Evolutionary conservation across 306 rosid species (phyloP).

Genomic region (Prunus salicina): DNA sequence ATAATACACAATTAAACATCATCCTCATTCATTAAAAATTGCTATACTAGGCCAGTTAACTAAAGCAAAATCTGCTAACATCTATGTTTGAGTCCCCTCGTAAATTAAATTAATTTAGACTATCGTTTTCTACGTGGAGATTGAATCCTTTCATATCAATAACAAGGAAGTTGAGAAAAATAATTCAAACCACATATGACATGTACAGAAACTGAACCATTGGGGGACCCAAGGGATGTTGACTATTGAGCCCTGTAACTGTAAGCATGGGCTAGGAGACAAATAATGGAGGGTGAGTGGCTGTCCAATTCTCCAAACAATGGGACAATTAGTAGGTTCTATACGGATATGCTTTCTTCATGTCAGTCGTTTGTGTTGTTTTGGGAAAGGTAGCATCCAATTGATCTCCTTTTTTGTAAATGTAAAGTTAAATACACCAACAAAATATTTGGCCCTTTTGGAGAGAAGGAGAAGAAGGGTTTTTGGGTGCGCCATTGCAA

Average conservation of each 20-base stretch:
- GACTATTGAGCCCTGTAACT: neutral
- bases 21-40: neutral
- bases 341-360: neutral
- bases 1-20: too few species aligned
- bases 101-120: too few species aligned
- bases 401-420: neutral
- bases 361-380: neutral
- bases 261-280: neutral
- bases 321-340: neutral
- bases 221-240: neutral
- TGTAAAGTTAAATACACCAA: too few species aligned
- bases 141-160: neutral
- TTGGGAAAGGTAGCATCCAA: neutral
- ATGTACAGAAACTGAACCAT: neutral
- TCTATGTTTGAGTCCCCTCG: rapidly evolving
- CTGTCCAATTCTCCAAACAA: neutral
- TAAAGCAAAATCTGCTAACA: rapidly evolving
- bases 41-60: neutral
- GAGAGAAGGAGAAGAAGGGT: too few species aligned
- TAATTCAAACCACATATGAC: neutral
- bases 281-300: neutral
- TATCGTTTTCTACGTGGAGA: too few species aligned
- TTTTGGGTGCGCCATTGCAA: too few species aligned
- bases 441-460: too few species aligned
- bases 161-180: too few species aligned